These are phyloP conservation scores for Linnemannia elongata DNA, from an alignment of 192 early-diverging fungal genomes.

Conservation along the genomic window DNA sequence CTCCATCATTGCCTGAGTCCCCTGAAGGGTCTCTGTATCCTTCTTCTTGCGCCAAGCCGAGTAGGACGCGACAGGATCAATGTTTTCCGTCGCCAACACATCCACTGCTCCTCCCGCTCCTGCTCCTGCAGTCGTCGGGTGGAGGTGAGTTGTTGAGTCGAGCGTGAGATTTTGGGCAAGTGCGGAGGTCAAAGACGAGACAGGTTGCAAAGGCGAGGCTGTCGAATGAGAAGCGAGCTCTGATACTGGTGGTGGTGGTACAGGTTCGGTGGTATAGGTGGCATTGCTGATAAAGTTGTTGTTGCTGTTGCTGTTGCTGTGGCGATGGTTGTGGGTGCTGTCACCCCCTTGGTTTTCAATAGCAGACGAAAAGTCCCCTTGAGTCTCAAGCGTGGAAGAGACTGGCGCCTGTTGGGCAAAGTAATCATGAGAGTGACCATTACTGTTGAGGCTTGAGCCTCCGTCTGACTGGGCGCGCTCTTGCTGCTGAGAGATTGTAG, in stretches of 20 bases:
- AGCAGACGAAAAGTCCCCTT: neutral
- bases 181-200: slow-evolving; percentile 5
- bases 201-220: neutral
- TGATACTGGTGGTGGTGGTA: neutral
- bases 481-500: neutral
- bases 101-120: neutral
- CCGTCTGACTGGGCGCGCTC: neutral
- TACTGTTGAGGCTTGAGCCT: neutral
- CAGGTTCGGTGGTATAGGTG: neutral
- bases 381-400: neutral
- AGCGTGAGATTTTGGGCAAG: slow-evolving; percentile 4
- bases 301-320: slow-evolving; percentile 16
- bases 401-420: neutral
- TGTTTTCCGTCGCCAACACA: slow-evolving; percentile 23
- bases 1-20: slow-evolving; percentile 46
- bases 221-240: neutral
- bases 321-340: too few relatives aligned
- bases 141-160: neutral
- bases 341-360: neutral
- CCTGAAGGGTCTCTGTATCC: slow-evolving; percentile 41
- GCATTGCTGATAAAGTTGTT: slow-evolving; percentile 13
- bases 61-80: slow-evolving; percentile 51
- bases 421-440: neutral
- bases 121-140: neutral
- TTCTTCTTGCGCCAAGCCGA: slow-evolving; percentile 56